Evolutionary conservation across 2,329 filamentous ascomycete species (phyloP), one percentile per base, ranked within the genome.

Genomic region (Xylaria digitata): DNA sequence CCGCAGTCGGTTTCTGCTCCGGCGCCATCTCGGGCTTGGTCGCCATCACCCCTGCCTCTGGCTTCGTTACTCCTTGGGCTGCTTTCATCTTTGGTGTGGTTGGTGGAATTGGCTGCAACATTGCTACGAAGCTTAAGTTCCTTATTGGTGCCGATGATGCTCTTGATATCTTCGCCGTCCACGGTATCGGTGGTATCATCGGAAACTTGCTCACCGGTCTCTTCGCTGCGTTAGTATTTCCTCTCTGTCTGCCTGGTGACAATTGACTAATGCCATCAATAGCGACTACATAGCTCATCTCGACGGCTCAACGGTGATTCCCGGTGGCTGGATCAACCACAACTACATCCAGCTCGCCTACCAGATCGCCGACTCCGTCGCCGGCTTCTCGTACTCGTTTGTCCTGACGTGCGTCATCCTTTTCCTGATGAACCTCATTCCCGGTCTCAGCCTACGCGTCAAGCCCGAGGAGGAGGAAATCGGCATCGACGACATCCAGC

Each of bases 1-100:
- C 92, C 70, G 93, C 95, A 81, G 92, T 97, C 74, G 94, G 93
- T 52, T 94, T 94, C 91, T 96, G 93, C 84, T 96, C 93, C 45
- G 94, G 94, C 68, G 90, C 89, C 72, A 94, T 97, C 77, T 91
- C 92, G 32, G 92, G 93, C 59, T 88, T 97, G 23, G 94, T 97
- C 42, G 92, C 93, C 71, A 96, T 96, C 61, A 96, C 93, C 8
- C 92, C 93, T 6, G 91, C 90, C 2, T 91, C 94, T 15, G 92
- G 93, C 75, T 95, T 89, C 81, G 89, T 97, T 0, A 92, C 92
- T 4, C 85, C 86, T 37, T 88, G 87, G 83, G 84, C 82, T 1
- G 82, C 87, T 7, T 81, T 89, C 63, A 81, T 88, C 72, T 88
- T 87, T 65, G 87, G 87, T 61, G 77, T 89, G 21, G 80, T 84